Evolutionary conservation across 345 rosid species (phyloP), one percentile per base, ranked within the genome.

Genomic region (Nephelium lappaceum): DNA sequence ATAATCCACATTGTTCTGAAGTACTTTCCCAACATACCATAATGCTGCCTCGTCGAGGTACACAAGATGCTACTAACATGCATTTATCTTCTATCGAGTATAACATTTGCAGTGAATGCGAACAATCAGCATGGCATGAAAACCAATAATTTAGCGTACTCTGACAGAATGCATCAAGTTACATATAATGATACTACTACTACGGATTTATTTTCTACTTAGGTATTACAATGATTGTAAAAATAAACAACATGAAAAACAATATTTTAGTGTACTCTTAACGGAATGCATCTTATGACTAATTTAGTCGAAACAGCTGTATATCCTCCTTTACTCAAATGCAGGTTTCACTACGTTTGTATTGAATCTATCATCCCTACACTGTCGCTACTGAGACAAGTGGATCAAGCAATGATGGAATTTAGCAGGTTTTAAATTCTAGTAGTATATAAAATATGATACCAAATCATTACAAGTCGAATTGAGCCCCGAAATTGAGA

Each of bases 401-500:
- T 62, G 23, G 4, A 65, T 7, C 38, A 71, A 0, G 16, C 47
- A 27, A 19, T 0, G 64, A 31, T 51, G 45, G 19, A 41, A 27
- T 72, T 67, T 76, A 6, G 18, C 70, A 74, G 25, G 16, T 53
- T 49, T 21, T 55, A 19, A 51, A 19, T 15, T 25, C 41, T 27
- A 49, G 31, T 49, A 49, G 19, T 38, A 21, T 11, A 31, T 68
- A 55, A 19, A 53, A 72, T 49, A 58, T 53, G 77, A 63, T 82
- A 80, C 82, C 78, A 25, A 61, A 61, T 43, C 75, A 73, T 76
- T 70, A 82, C 19, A 71, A 79, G 81, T 81, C 72, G 63, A 90
- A 67, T 68, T 85, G 85, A 55, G 91, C 82, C 79, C 85, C 93
- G 72, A 93, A 93, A 77, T 92, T 89, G 77, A 93, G 80, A 39